Conservation (phyloP, 2,329 filamentous ascomycete genomes). For the Sporothrix sp. region DNA sequence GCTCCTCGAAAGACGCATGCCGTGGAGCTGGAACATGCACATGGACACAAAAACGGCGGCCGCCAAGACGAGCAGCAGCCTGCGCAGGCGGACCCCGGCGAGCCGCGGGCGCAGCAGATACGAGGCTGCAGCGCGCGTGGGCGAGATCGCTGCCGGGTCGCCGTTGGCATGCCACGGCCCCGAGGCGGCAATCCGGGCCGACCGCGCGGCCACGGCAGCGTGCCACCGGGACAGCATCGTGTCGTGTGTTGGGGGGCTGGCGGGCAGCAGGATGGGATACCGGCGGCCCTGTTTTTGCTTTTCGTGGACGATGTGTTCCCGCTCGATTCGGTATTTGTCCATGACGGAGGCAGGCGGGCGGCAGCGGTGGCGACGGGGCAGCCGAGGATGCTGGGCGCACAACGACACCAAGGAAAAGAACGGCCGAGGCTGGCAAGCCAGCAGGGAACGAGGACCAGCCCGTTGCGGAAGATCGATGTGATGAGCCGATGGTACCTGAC, state of each 20-base stretch:
- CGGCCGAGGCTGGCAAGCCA: no score
- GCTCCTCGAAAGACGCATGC: not conserved
- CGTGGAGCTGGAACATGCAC: not conserved
- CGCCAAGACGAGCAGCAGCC: not conserved
- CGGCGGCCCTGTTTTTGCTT: no score
- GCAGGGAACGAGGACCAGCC: no score
- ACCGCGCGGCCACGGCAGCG: not conserved
- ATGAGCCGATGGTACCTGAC: no score
- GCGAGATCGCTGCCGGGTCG: not conserved
- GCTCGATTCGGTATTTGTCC: no score
- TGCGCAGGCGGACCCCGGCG: not conserved
- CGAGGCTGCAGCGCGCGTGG: not conserved
- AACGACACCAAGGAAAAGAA: no score
- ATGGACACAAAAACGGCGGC: not conserved
- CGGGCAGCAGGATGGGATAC: not conserved
- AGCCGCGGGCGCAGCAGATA: not conserved
- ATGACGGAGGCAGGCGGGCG: no score
- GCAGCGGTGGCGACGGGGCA: no score
- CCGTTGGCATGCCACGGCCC: not conserved
- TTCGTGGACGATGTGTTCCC: no score
- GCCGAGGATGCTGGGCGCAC: no score
- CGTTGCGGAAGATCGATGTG: no score
- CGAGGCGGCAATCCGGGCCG: not conserved
- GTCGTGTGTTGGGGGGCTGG: not conserved
- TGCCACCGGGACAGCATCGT: not conserved